These are phyloP conservation scores for Sedum album DNA, from an alignment of 164 flowering plant genomes.

Conservation along the genomic window DNA sequence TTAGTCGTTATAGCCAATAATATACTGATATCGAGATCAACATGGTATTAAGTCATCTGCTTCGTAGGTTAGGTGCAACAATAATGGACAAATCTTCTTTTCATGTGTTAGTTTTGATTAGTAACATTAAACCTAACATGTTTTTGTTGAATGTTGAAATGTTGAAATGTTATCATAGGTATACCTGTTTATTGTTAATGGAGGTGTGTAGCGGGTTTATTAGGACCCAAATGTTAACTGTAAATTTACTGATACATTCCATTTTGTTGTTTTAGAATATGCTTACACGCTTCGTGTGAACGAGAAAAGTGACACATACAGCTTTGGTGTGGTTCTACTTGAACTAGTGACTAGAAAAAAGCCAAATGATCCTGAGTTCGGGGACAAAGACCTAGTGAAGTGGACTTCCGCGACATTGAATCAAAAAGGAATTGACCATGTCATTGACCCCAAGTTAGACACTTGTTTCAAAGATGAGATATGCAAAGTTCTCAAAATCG, in stretches of 20 bases:
- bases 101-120: background rate
- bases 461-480: slow-evolving; percentile 25
- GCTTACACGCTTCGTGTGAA: slow-evolving; percentile 11
- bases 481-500: slow-evolving; percentile 26
- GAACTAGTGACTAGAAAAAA: slow-evolving; percentile 8
- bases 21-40: background rate
- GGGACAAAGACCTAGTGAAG: slow-evolving; percentile 7
- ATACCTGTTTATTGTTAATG: background rate
- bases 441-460: slow-evolving; percentile 28
- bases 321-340: slow-evolving; percentile 10
- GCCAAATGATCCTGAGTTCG: slow-evolving; percentile 9
- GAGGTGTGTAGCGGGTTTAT: no score
- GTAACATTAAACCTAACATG: background rate
- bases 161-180: background rate
- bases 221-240: no score
- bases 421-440: slow-evolving; percentile 5
- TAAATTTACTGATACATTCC: background rate
- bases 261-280: background rate
- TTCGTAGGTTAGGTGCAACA: background rate
- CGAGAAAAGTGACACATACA: slow-evolving; percentile 12
- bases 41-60: background rate
- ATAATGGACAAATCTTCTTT: background rate
- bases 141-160: background rate
- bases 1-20: background rate
- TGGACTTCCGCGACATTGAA: slow-evolving; percentile 7